Conservation (phyloP, 371 early-diverging fungal species). For the Sporodiniella umbellata region DNA sequence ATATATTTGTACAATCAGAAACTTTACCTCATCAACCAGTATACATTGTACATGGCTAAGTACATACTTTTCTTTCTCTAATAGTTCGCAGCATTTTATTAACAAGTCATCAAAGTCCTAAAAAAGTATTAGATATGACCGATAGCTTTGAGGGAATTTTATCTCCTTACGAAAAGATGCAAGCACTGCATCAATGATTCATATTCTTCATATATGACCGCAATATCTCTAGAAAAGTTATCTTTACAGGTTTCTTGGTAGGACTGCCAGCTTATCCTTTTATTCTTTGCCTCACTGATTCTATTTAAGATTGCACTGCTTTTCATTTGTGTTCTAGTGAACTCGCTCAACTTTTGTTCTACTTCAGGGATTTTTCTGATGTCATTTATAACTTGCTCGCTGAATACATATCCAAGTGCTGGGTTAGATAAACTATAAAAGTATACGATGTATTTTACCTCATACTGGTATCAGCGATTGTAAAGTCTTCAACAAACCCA, state of each 20-base stretch:
- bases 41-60: conserved; percentile 30
- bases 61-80: conserved; percentile 20
- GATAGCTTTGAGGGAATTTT: background rate
- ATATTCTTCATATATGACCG: conserved; percentile 33
- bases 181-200: conserved; percentile 30
- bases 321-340: background rate
- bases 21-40: conserved; percentile 58
- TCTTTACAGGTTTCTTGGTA: background rate
- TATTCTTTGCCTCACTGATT: conserved; percentile 29
- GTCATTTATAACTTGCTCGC: conserved; percentile 19
- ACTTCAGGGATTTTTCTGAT: conserved; percentile 5
- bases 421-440: background rate
- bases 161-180: conserved; percentile 32
- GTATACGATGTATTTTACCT: conserved; percentile 15
- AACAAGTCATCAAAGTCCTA: conserved; percentile 66
- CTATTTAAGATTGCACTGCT: conserved; percentile 19
- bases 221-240: conserved; percentile 8
- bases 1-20: background rate
- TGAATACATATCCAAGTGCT: background rate
- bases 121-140: conserved; percentile 3
- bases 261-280: conserved; percentile 16
- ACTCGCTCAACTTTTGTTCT: background rate
- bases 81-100: conserved; percentile 28
- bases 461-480: conserved; percentile 41
- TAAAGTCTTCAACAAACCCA: conserved; percentile 34